Evolutionary conservation across 306 rosid species (phyloP).

Genomic region (Vigna reflexopilosa): DNA sequence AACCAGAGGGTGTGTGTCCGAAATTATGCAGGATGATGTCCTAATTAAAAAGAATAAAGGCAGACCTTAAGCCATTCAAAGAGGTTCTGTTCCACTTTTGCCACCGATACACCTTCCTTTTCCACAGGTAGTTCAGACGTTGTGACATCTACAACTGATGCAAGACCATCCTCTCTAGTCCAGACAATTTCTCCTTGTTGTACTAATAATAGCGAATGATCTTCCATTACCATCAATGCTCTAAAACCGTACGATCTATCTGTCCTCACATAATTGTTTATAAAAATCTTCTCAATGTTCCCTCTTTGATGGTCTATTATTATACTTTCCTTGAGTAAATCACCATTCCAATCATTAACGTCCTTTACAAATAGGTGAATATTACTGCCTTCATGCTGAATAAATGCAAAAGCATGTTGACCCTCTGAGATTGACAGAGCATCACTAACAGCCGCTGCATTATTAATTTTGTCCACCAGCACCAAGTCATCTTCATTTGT

Average conservation of each 20-base stretch:
- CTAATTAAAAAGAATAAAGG: conserved; percentile 31
- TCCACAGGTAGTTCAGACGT: conserved; percentile 90
- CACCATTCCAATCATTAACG: conserved; percentile 65
- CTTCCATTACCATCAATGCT: conserved; percentile 94
- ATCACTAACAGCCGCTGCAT: conserved; percentile 70
- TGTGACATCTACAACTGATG: conserved; percentile 84
- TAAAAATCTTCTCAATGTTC: conserved; percentile 69
- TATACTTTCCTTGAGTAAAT: conserved; percentile 75
- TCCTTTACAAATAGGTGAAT: conserved; percentile 73
- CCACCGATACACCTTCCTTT: conserved; percentile 85
- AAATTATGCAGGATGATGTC: conserved; percentile 9
- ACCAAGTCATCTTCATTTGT: conserved; percentile 71
- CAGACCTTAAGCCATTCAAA: conserved; percentile 96
- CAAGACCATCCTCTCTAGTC: conserved; percentile 98
- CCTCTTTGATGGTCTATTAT: conserved; percentile 81
- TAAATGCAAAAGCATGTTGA: conserved; percentile 76
- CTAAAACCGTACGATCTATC: conserved; percentile 93
- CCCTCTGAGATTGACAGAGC: conserved; percentile 76
- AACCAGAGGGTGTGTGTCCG: neutral
- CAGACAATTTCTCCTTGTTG: conserved; percentile 98
- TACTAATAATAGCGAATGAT: conserved; percentile 84
- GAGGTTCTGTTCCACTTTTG: conserved; percentile 93
- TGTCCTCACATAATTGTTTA: conserved; percentile 84
- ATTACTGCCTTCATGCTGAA: conserved; percentile 67
- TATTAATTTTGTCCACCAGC: conserved; percentile 69